Conservation (phyloP, 2,329 filamentous ascomycete species). For the Monosporascus sp. region DNA sequence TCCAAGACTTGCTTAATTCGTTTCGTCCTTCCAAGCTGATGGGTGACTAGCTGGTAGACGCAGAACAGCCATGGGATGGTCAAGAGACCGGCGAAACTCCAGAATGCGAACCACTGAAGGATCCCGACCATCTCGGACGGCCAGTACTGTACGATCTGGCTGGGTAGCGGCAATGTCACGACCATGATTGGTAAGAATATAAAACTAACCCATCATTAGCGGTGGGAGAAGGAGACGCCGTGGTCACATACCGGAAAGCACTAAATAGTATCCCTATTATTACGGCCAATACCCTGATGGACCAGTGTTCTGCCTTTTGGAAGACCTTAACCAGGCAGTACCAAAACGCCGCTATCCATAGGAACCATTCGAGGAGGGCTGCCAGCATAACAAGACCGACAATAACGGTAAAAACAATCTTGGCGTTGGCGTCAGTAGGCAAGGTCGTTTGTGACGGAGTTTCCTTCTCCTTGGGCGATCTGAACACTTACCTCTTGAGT, state of each 20-base stretch:
- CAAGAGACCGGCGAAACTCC: constrained; percentile 79
- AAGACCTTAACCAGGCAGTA: constrained; percentile 90
- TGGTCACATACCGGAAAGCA: constrained; percentile 58
- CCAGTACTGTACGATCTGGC: constrained; percentile 66
- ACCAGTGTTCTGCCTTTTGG: constrained; percentile 83
- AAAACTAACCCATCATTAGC: constrained; percentile 42
- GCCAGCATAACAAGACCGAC: constrained; percentile 77
- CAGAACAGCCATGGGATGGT: constrained; percentile 91
- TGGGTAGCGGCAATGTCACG: constrained; percentile 80
- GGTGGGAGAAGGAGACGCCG: neutral
- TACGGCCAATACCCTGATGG: constrained; percentile 71
- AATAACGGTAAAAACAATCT: constrained; percentile 84
- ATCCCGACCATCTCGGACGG: constrained; percentile 62
- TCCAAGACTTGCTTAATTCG: constrained; percentile 80
- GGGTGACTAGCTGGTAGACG: constrained; percentile 84
- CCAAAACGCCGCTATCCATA: constrained; percentile 89
- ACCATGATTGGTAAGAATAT: constrained; percentile 94
- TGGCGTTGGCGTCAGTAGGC: constrained; percentile 10
- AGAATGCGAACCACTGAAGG: constrained; percentile 94
- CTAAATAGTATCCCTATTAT: constrained; percentile 70
- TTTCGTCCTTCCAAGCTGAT: constrained; percentile 75
- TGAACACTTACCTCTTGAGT: constrained; percentile 37
- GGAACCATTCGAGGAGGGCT: constrained; percentile 85
- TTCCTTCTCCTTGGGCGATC: neutral
- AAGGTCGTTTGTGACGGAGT: neutral